These are phyloP conservation scores for Linderniella brevidens DNA, from an alignment of 257 asterid species.

Conservation along the genomic window DNA sequence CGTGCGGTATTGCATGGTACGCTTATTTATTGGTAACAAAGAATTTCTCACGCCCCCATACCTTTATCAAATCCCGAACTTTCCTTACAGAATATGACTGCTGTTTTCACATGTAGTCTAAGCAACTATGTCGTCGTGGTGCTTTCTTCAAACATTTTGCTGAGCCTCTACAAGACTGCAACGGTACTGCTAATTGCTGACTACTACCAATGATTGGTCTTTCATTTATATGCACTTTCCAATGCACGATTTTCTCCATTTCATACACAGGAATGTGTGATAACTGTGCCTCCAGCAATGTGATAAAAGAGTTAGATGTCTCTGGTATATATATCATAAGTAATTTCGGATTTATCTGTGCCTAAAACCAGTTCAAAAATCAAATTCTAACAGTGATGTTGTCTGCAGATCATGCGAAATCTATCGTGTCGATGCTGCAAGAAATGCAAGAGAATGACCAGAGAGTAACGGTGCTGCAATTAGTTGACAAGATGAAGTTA, in stretches of 20 bases:
- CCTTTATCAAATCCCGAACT: too few relatives aligned
- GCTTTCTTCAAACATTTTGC: conserved; percentile 93
- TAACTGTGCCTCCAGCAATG: conserved; percentile 60
- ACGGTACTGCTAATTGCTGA: conserved; percentile 34
- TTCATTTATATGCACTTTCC: conserved; percentile 6
- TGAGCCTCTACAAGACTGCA: conserved; percentile 81
- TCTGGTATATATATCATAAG: conserved; percentile 39
- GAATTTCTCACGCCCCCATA: too few relatives aligned
- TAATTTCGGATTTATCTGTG: conserved; percentile 3
- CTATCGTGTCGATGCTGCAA: conserved; percentile 46
- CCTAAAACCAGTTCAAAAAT: not conserved
- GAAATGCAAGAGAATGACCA: conserved; percentile 66
- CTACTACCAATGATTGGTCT: conserved; percentile 9
- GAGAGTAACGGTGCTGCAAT: conserved; percentile 67
- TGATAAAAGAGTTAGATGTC: conserved; percentile 65
- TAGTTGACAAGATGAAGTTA: conserved; percentile 71
- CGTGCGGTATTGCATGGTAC: conserved; percentile 77
- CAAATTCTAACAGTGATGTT: not conserved
- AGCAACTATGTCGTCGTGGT: conserved; percentile 68
- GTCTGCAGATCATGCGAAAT: conserved; percentile 55
- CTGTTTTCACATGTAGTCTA: conserved; percentile 34
- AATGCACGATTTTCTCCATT: conserved; percentile 4
- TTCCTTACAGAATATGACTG: too few relatives aligned
- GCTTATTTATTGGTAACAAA: conserved; percentile 10
- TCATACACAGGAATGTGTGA: conserved; percentile 85